These are phyloP conservation scores for Lathyrus sativus DNA, from an alignment of 306 rosid genomes.

Conservation along the genomic window DNA sequence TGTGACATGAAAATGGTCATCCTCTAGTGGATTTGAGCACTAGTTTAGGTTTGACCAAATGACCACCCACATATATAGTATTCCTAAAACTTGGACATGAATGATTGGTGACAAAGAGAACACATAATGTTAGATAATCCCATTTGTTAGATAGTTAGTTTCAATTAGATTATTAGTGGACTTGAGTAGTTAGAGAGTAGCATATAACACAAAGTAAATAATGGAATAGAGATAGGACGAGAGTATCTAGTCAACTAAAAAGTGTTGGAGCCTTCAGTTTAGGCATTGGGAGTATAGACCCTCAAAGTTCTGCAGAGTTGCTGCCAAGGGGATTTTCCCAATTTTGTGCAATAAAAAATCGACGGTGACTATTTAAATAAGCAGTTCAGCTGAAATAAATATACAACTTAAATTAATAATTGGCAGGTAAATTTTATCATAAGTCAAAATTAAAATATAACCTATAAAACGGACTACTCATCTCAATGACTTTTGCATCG, in stretches of 20 bases:
- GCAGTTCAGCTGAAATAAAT: neutral
- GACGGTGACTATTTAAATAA: neutral
- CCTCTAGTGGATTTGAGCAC: no score
- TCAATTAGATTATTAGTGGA: neutral
- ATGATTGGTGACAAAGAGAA: no score
- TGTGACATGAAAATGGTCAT: no score
- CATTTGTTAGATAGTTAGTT: neutral
- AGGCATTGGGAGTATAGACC: neutral
- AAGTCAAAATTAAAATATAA: slow-evolving; percentile 7
- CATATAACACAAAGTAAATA: neutral
- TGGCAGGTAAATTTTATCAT: slow-evolving; percentile 19
- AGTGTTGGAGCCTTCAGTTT: neutral
- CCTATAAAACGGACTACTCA: slow-evolving; percentile 41
- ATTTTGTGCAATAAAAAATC: neutral
- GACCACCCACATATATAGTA: no score
- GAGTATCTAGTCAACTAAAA: slow-evolving; percentile 1
- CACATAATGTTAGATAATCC: neutral
- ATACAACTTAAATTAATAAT: slow-evolving; percentile 14
- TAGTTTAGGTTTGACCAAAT: no score
- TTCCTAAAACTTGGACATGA: no score
- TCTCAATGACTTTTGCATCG: slow-evolving; percentile 81
- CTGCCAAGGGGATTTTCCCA: neutral
- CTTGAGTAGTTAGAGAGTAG: neutral
- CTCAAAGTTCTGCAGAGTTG: neutral
- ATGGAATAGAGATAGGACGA: neutral